Conservation (phyloP, 2,329 filamentous ascomycete genomes). For the Xenoacremonium recifei region DNA sequence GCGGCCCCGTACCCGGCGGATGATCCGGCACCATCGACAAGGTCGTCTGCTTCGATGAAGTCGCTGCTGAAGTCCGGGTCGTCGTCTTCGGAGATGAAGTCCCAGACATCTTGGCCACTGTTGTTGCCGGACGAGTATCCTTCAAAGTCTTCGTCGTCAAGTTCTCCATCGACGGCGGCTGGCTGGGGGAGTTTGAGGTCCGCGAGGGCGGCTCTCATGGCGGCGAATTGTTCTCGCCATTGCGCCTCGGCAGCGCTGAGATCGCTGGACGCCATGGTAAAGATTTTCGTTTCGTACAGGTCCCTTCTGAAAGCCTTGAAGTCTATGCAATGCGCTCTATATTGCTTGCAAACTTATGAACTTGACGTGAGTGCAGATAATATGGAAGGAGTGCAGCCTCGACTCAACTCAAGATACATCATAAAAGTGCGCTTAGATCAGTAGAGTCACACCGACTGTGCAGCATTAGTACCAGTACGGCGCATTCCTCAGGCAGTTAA, state of each 20-base stretch:
- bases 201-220: conserved; percentile 84
- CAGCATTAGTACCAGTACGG: too few species aligned
- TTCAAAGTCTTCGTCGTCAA: conserved; percentile 64
- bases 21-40: conserved; percentile 24
- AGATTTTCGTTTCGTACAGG: too few species aligned
- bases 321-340: too few species aligned
- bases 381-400: too few species aligned
- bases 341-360: too few species aligned
- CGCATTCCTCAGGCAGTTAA: too few species aligned
- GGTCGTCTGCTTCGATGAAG: conserved; percentile 55
- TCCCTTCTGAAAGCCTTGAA: too few species aligned
- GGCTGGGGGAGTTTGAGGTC: conserved; percentile 57
- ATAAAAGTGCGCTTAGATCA: too few species aligned
- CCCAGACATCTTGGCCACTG: conserved; percentile 83
- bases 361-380: too few species aligned
- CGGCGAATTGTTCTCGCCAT: conserved; percentile 83
- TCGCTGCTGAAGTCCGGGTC: conserved; percentile 66
- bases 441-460: too few species aligned
- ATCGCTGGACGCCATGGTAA: conserved; percentile 35
- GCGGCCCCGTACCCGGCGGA: conserved; percentile 48
- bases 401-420: too few species aligned
- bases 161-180: conserved; percentile 42
- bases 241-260: conserved; percentile 48
- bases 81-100: conserved; percentile 75
- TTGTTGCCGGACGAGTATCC: conserved; percentile 52